Percentiles rank a stretch among this genome's conserved stretches.
phyloP scores from a whole-genome alignment of 768 basidiomycete genomes.

The Panaeolus papilionaceus region DNA sequence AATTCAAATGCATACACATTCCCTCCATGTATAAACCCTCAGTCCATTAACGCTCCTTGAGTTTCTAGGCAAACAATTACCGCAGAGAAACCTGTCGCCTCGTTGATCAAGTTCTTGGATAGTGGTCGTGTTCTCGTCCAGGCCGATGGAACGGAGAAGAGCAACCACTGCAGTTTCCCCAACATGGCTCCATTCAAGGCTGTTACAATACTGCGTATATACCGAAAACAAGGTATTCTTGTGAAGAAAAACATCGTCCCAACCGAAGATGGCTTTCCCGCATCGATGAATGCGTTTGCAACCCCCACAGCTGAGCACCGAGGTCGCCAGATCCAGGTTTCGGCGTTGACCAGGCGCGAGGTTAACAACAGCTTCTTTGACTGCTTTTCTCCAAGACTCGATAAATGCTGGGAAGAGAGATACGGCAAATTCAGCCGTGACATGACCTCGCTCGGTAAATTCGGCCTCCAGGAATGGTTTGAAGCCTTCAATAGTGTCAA shows the following conservation, averaged over 20 bases:
- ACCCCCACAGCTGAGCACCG: slow-evolving; percentile 26
- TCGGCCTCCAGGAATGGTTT: slow-evolving; percentile 24
- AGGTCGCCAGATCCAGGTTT: slow-evolving; percentile 28
- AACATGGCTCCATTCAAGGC: slow-evolving; percentile 19
- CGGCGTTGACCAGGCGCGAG: slow-evolving; percentile 18
- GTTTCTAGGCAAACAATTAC: slow-evolving; percentile 24
- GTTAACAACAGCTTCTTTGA: slow-evolving; percentile 18
- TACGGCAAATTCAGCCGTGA: slow-evolving; percentile 21
- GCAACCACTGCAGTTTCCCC: slow-evolving; percentile 22
- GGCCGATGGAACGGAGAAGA: slow-evolving; percentile 26
- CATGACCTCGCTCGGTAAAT: slow-evolving; percentile 24
- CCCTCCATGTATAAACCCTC: slow-evolving; percentile 30
- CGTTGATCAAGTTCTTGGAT: slow-evolving; percentile 25
- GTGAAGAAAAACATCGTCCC: slow-evolving; percentile 29
- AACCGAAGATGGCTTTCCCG: slow-evolving; percentile 27
- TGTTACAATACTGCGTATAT: slow-evolving; percentile 19
- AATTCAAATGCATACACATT: slow-evolving; percentile 26
- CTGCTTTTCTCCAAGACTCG: slow-evolving; percentile 23
- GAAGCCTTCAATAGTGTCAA: slow-evolving; percentile 19
- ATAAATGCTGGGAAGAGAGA: slow-evolving; percentile 26
- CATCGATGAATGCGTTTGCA: slow-evolving; percentile 21
- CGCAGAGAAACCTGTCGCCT: slow-evolving; percentile 30
- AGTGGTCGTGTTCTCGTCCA: slow-evolving; percentile 28
- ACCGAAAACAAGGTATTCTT: slow-evolving; percentile 13
- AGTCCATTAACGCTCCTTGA: slow-evolving; percentile 23